Evolutionary conservation across 768 basidiomycete genomes (phyloP), one percentile per base, ranked within the genome.

Genomic region (Lanmaoa pseudosensibilis): DNA sequence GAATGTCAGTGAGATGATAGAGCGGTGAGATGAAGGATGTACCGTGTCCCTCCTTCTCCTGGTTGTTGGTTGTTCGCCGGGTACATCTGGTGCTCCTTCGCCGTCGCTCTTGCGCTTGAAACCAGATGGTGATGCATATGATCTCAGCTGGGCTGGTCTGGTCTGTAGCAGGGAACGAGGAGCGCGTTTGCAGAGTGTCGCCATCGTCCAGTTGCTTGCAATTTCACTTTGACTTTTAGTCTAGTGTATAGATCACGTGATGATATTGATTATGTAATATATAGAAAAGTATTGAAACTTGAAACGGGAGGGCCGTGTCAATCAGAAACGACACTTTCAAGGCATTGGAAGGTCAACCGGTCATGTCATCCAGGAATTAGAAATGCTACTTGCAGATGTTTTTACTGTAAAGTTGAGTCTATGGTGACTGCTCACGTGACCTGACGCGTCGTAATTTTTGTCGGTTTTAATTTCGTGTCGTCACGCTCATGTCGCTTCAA

Each of bases 1-100:
- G 9, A 25, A 3, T 13, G 45, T 63, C 23, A 49, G 43, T 3
- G 16, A 37, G 47, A 45, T 13, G 41, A 18, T 39, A 27, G 46
- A 32, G 15, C 3, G 15, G 48, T 23, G 30, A 46, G 21, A 55
- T 5, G 10, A 39, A 8, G 10, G 8, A 15, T 57, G 6, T 50
- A 59, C 66, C 27, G 66, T 67, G 56, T 67, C 66, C 54, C 62
- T 66, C 52, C 59, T 67, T 54, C 66, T 59, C 36, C 67, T 65
- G 34, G 51, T 48, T 36, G 63, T 59, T 38, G 65, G 59, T 33
- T 63, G 65, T 25, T 69, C 64, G 18, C 55, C 59, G 30, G 54
- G 39, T 30, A 33, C 47, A n/a, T 68, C 61, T 44, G 52, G 30
- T 21, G 43, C 2, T 16, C 53, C 64, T 5, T 64, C 56, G 25